Conservation (phyloP, 2,329 filamentous ascomycete species). For the Nemania abortiva region DNA sequence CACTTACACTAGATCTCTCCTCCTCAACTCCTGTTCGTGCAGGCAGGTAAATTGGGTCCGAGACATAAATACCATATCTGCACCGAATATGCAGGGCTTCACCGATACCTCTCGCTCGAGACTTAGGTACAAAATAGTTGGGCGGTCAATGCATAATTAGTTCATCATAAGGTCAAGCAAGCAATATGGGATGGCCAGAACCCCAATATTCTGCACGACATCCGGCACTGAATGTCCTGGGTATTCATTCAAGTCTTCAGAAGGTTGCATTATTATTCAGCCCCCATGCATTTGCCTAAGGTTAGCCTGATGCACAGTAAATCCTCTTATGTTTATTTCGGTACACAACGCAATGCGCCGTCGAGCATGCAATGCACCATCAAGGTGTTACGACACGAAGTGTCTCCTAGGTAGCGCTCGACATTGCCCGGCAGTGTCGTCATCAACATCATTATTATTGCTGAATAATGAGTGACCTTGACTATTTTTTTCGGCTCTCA, state of each 20-base stretch:
- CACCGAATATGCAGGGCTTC: neutral
- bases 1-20: slow-evolving; percentile 13
- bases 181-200: slow-evolving; percentile 21
- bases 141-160: slow-evolving; percentile 31
- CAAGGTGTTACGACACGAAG: slow-evolving; percentile 9
- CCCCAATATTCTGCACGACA: slow-evolving; percentile 34
- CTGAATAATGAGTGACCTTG: neutral
- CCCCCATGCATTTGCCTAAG: slow-evolving; percentile 20
- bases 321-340: slow-evolving; percentile 31
- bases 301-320: slow-evolving; percentile 28
- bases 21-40: slow-evolving; percentile 6
- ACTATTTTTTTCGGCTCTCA: neutral
- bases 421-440: neutral
- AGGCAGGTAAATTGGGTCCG: slow-evolving; percentile 22
- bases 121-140: slow-evolving; percentile 17
- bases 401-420: neutral
- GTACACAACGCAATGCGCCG: slow-evolving; percentile 31
- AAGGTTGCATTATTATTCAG: slow-evolving; percentile 25
- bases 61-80: slow-evolving; percentile 5
- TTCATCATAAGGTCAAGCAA: slow-evolving; percentile 15
- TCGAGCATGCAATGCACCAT: slow-evolving; percentile 21
- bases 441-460: slow-evolving; percentile 3
- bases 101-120: slow-evolving; percentile 1
- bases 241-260: slow-evolving; percentile 8
- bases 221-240: slow-evolving; percentile 19